These are phyloP conservation scores for Panicum virgatum DNA, from an alignment of 202 grass and related monocot species.

Conservation along the genomic window DNA sequence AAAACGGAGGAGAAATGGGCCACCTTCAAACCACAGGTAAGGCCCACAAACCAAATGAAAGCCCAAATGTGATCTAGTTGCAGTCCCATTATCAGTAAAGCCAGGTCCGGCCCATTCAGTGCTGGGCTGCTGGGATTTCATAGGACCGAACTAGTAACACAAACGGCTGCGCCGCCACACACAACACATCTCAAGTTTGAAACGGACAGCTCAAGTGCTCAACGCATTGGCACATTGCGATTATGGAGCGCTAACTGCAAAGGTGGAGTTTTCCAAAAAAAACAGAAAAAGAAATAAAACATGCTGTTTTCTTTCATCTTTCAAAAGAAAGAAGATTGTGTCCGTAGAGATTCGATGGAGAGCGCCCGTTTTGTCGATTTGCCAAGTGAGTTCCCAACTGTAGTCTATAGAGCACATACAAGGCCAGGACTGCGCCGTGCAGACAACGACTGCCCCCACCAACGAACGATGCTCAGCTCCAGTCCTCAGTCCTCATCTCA, in stretches of 20 bases:
- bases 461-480: not conserved
- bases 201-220: not conserved
- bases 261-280: not conserved
- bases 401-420: not conserved
- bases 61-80: not conserved
- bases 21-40: not conserved
- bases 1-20: not conserved
- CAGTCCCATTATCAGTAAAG: not conserved
- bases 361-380: not conserved
- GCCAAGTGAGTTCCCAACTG: not conserved
- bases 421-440: not conserved
- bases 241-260: not conserved
- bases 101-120: not conserved
- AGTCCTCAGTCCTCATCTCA: not conserved
- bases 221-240: not conserved
- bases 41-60: not conserved
- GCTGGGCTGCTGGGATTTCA: not conserved
- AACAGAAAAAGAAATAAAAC: not conserved
- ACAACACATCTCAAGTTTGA: not conserved
- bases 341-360: not conserved
- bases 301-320: not conserved
- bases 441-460: conserved; percentile 4
- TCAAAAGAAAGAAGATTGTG: not conserved
- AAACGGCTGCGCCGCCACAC: not conserved
- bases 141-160: not conserved